Evolutionary conservation across 495 filamentous ascomycete genomes (phyloP), one percentile per base, ranked within the genome.

Genomic region (Annulohypoxylon moriforme): DNA sequence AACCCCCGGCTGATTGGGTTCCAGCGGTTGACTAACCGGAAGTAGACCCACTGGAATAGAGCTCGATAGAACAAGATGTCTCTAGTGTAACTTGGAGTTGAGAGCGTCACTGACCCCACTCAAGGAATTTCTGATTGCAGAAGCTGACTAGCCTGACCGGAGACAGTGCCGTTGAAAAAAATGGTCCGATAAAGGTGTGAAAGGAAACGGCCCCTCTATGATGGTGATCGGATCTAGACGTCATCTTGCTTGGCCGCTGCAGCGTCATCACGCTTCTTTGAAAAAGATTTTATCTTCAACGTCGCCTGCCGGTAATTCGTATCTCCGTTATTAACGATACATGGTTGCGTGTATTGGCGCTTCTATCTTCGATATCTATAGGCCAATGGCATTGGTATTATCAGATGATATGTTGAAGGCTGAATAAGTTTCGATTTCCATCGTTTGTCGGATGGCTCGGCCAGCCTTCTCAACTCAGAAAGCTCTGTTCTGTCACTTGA

Each of bases 211-310:
- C 25, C 46, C 20, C 44, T 29, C 29, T n/a, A 55, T 3, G n/a
- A n/a, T 11, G 29, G 13, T 52, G 50, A 53, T 24, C 50, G 69
- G 69, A 56, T 52, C 40, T n/a, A 60, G 69, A 73, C 71, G 71
- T 73, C 71, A 73, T 73, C 29, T 13, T 66, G 61, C 71, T 68
- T 73, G 33, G 61, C 36, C 13, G 47, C 38, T 34, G 53, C 34
- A 52, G 60, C 60, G 47, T 65, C 65, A 49, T 64, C 56, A 31
- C 50, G 46, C 33, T 65, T 57, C 47, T 53, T 16, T 25, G n/a
- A 40, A 53, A 65, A 68, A 24, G 18, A 58, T 20, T 40, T 8
- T n/a, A n/a, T 27, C 25, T 56, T 16, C 16, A 68, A 31, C 31
- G 18, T 40, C 50, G 31, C 53, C 24, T 58, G 61, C n/a, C 31